Evolutionary conservation across 129 eudicot genomes (phyloP).

Genomic region (Glebionis coronaria): DNA sequence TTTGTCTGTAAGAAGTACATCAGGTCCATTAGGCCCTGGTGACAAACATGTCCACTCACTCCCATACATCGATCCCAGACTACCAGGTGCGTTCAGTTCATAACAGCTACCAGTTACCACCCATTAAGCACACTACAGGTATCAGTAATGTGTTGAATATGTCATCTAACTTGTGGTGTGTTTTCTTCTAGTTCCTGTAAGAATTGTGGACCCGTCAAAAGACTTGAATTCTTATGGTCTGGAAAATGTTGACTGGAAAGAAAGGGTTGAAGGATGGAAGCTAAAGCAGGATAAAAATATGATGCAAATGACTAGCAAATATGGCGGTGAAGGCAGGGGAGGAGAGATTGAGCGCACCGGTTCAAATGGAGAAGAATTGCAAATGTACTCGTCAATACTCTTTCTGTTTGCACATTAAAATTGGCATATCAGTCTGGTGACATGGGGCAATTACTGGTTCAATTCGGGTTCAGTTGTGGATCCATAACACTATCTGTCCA

Average conservation of each 20-base stretch:
- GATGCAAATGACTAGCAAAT: constrained; percentile 51
- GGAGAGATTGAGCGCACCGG: constrained; percentile 87
- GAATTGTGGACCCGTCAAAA: constrained; percentile 74
- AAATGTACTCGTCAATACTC: constrained; percentile 46
- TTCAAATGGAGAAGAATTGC: constrained; percentile 84
- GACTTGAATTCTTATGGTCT: constrained; percentile 76
- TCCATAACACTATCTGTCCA: neutral
- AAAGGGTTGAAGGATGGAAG: constrained; percentile 63
- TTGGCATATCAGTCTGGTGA: too few species aligned
- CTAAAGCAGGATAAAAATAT: constrained; percentile 60
- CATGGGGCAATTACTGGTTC: neutral
- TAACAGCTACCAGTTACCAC: constrained; percentile 4
- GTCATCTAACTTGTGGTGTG: constrained; percentile 18
- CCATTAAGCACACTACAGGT: neutral
- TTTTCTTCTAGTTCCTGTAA: constrained; percentile 65
- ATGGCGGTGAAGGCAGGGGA: constrained; percentile 70
- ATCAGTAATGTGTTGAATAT: neutral
- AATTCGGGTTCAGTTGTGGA: neutral
- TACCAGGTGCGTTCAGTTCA: constrained; percentile 50
- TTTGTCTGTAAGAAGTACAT: constrained; percentile 73
- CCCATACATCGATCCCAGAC: constrained; percentile 80
- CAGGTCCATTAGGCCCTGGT: constrained; percentile 82
- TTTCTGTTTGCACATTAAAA: constrained; percentile 2
- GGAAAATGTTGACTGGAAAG: constrained; percentile 68
- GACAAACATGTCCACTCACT: constrained; percentile 71